Conservation (phyloP, 1,139 yeast species). For the Lodderomyces orthopsilosis region DNA sequence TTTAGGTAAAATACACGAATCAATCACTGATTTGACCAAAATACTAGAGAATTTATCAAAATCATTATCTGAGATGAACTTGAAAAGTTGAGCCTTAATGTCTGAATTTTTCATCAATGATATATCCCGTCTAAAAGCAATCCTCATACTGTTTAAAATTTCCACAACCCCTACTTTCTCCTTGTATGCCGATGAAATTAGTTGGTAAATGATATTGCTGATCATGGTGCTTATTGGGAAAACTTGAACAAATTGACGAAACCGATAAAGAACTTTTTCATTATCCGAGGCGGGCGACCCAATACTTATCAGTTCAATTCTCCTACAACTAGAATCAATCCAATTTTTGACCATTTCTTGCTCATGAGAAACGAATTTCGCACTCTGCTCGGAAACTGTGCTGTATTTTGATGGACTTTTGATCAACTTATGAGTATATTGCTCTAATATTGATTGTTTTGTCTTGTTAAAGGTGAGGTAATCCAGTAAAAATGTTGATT, state of each 20-base stretch:
- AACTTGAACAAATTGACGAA: constrained; percentile 9
- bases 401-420: constrained; percentile 7
- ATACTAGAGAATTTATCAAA: constrained; percentile 11
- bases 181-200: constrained; percentile 6
- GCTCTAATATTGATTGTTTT: constrained; percentile 28
- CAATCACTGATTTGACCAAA: constrained; percentile 21
- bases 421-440: constrained; percentile 10
- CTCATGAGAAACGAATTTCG: not conserved
- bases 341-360: constrained; percentile 5
- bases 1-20: not conserved
- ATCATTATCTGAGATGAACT: constrained; percentile 6
- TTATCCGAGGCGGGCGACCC: constrained; percentile 6
- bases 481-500: constrained; percentile 20
- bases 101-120: not conserved
- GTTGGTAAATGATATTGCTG: constrained; percentile 5
- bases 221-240: constrained; percentile 8
- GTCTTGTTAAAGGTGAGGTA: constrained; percentile 23
- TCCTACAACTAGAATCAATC: constrained; percentile 4
- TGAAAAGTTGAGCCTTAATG: constrained; percentile 3
- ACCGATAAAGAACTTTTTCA: constrained; percentile 8
- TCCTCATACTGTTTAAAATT: constrained; percentile 5
- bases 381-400: not conserved
- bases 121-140: constrained; percentile 3
- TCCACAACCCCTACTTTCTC: constrained; percentile 3
- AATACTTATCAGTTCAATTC: constrained; percentile 14